A percentile compares a stretch with the other conserved stretches of the same genome.
Evolutionary conservation across 106 monocot species (phyloP).

Genomic region (Dioscorea alata): DNA sequence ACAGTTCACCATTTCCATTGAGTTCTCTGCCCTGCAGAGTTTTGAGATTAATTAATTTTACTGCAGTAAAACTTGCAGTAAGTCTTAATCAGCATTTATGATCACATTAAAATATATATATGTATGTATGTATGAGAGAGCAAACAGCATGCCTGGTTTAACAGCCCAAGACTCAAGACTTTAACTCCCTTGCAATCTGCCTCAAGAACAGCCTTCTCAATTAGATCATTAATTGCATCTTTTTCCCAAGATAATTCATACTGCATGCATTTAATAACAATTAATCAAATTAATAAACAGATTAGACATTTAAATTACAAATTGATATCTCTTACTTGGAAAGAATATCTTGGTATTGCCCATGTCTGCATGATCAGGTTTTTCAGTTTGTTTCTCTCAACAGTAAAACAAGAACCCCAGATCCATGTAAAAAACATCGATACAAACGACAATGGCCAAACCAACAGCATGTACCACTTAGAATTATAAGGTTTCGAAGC

Average conservation of each 20-base stretch:
- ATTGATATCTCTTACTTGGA: slow-evolving; percentile 40
- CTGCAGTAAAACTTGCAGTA: too few species aligned
- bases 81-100: too few species aligned
- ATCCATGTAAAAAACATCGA: slow-evolving; percentile 45
- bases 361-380: slow-evolving; percentile 68
- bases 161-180: slow-evolving; percentile 62
- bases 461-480: slow-evolving; percentile 43
- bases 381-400: slow-evolving; percentile 60
- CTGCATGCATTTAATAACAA: slow-evolving; percentile 16
- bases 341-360: slow-evolving; percentile 66
- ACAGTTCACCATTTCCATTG: slow-evolving; percentile 63
- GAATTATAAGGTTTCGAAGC: slow-evolving; percentile 54
- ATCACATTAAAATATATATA: too few species aligned
- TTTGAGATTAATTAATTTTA: too few species aligned
- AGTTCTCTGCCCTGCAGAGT: slow-evolving; percentile 51
- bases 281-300: not conserved
- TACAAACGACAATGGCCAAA: slow-evolving; percentile 45
- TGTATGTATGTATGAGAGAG: not conserved
- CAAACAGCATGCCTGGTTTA: slow-evolving; percentile 46
- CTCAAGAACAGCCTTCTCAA: slow-evolving; percentile 59
- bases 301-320: not conserved
- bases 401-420: slow-evolving; percentile 49
- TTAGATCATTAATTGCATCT: slow-evolving; percentile 60
- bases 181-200: slow-evolving; percentile 62
- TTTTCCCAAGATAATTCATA: slow-evolving; percentile 54